Evolutionary conservation across 2,329 filamentous ascomycete species (phyloP).

Genomic region (Neonectria sp.): DNA sequence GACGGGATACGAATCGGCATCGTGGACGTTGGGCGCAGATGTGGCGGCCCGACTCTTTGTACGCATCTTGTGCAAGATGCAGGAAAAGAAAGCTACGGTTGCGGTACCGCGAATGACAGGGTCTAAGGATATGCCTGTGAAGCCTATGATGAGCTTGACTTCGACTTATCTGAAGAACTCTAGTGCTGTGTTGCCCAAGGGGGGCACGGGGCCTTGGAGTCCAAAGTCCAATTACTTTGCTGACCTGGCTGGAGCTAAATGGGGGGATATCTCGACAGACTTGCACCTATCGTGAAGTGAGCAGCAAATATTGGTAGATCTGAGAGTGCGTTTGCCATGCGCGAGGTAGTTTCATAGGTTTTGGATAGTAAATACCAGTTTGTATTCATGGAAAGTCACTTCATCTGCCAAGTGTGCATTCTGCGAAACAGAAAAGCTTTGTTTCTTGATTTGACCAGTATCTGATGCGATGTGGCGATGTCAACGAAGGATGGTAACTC

Average conservation of each 20-base stretch:
- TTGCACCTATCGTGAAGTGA: constrained; percentile 34
- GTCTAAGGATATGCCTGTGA: constrained; percentile 54
- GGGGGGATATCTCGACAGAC: constrained; percentile 48
- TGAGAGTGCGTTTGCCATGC: no score
- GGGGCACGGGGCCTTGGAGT: constrained; percentile 56
- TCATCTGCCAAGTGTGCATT: no score
- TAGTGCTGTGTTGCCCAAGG: constrained; percentile 60
- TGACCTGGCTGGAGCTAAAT: constrained; percentile 49
- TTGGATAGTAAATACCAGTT: no score
- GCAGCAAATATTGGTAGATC: background rate
- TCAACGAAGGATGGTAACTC: no score
- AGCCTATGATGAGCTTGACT: constrained; percentile 59
- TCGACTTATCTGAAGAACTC: constrained; percentile 67
- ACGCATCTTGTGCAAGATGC: constrained; percentile 67
- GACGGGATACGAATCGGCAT: constrained; percentile 72
- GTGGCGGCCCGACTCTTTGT: constrained; percentile 64
- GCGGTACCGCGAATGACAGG: constrained; percentile 60
- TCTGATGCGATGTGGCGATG: no score
- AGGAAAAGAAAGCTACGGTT: constrained; percentile 55
- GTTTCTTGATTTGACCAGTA: no score
- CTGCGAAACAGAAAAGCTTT: no score
- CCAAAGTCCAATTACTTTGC: constrained; percentile 49
- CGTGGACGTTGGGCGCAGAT: constrained; percentile 76
- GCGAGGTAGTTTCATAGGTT: no score
- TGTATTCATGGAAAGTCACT: no score